A percentile compares a stretch with the other conserved stretches of the same genome.
Conservation (phyloP, 257 asterid genomes). For the Craterostigma plantagineum region DNA sequence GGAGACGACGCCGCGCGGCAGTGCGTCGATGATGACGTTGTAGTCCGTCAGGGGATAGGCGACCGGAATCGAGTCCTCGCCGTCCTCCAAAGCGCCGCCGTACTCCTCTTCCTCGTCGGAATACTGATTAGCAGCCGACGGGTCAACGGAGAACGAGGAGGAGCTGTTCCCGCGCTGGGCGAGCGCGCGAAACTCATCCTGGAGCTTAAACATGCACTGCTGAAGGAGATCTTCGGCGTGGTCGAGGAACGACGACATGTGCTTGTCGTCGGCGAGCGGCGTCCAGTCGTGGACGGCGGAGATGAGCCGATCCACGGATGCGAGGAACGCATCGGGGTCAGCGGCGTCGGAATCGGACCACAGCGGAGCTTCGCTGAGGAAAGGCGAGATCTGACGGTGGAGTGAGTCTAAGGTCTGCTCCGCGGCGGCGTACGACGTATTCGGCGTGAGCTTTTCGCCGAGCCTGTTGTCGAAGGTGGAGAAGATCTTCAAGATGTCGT, state of each 20-base stretch:
- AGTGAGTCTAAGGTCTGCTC: conserved; percentile 52
- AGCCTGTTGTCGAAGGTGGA: conserved; percentile 82
- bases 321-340: conserved; percentile 19
- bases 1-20: conserved; percentile 57
- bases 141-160: conserved; percentile 30
- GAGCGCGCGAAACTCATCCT: conserved; percentile 62
- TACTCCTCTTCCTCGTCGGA: conserved; percentile 43
- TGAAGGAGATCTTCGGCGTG: conserved; percentile 82
- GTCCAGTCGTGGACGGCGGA: conserved; percentile 50
- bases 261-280: conserved; percentile 49
- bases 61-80: conserved; percentile 48
- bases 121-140: conserved; percentile 4
- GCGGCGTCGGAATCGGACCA: conserved; percentile 37
- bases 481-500: conserved; percentile 76
- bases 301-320: conserved; percentile 41
- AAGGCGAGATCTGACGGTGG: conserved; percentile 65
- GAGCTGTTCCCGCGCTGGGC: conserved; percentile 50
- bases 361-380: conserved; percentile 30
- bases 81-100: conserved; percentile 7
- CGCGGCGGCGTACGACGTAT: conserved; percentile 39
- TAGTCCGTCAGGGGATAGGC: conserved; percentile 73
- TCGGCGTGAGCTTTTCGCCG: conserved; percentile 61
- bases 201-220: conserved; percentile 79
- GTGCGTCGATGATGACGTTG: conserved; percentile 64
- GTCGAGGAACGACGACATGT: conserved; percentile 60